phyloP scores from a whole-genome alignment of 2,329 filamentous ascomycete genomes.

The Colletotrichum tanaceti region DNA sequence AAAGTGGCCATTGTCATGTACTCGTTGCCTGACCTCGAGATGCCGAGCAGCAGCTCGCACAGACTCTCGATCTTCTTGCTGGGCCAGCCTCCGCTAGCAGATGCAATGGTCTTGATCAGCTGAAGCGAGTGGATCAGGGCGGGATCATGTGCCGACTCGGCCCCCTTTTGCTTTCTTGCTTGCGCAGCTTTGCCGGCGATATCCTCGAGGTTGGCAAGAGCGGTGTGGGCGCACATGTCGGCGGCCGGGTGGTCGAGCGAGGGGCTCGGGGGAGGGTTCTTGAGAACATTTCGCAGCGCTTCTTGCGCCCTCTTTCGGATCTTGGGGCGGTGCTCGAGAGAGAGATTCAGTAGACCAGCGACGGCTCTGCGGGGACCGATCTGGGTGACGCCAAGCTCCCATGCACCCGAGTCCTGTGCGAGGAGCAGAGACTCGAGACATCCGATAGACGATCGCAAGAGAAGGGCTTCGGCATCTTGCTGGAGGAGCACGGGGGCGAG shows the following conservation, averaged over 20 bases:
- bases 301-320: constrained; percentile 94
- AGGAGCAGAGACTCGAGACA: constrained; percentile 92
- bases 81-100: constrained; percentile 92
- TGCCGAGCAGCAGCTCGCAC: constrained; percentile 88
- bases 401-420: constrained; percentile 87
- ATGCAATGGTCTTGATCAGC: constrained; percentile 88
- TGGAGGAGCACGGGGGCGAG: constrained; percentile 86
- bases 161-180: constrained; percentile 72
- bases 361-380: constrained; percentile 89
- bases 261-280: constrained; percentile 88
- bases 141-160: constrained; percentile 76
- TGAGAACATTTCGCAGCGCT: constrained; percentile 83
- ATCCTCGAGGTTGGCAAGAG: constrained; percentile 82
- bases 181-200: constrained; percentile 72
- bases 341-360: constrained; percentile 84
- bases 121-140: constrained; percentile 91
- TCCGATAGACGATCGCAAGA: constrained; percentile 89
- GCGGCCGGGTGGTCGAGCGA: constrained; percentile 94
- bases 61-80: constrained; percentile 94
- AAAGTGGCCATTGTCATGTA: constrained; percentile 97
- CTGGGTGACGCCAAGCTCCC: constrained; percentile 86
- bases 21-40: constrained; percentile 91
- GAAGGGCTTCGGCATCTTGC: constrained; percentile 84
- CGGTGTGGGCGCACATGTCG: constrained; percentile 95
- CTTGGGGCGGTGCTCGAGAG: constrained; percentile 90